phyloP scores from a whole-genome alignment of 2,329 filamentous ascomycete genomes.

The Phoma sp. region DNA sequence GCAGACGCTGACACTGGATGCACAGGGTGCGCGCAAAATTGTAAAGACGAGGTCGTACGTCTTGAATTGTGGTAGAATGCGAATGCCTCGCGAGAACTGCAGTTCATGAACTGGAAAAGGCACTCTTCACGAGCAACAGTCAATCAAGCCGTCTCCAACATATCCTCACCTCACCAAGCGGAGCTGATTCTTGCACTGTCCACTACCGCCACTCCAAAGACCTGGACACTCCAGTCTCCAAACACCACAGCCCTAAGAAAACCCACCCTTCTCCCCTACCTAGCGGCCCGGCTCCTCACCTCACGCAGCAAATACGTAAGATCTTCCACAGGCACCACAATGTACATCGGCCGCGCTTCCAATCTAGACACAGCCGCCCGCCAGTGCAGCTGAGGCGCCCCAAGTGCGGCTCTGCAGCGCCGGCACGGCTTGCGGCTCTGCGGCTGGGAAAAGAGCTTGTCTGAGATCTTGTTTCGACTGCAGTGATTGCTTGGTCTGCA shows the following conservation, averaged over 20 bases:
- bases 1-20: neutral
- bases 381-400: neutral
- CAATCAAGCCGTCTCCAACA: too few relatives aligned
- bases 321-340: neutral
- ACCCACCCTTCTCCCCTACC: neutral
- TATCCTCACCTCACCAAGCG: too few relatives aligned
- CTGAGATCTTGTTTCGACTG: slow-evolving; percentile 1
- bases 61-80: too few relatives aligned
- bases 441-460: neutral
- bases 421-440: slow-evolving; percentile 11
- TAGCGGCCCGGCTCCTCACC: neutral
- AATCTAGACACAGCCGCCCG: neutral
- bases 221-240: too few relatives aligned
- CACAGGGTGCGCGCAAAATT: slow-evolving; percentile 1
- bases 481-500: neutral
- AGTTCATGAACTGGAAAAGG: too few relatives aligned
- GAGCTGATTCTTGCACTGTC: too few relatives aligned
- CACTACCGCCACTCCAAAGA: too few relatives aligned
- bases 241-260: neutral
- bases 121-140: too few relatives aligned
- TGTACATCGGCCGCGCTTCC: slow-evolving; percentile 1
- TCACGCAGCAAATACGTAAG: neutral
- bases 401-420: slow-evolving; percentile 10
- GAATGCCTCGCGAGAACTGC: too few relatives aligned
- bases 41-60: neutral